Conservation (phyloP, 2,329 filamentous ascomycete genomes). For the Boeremia lycopersici region DNA sequence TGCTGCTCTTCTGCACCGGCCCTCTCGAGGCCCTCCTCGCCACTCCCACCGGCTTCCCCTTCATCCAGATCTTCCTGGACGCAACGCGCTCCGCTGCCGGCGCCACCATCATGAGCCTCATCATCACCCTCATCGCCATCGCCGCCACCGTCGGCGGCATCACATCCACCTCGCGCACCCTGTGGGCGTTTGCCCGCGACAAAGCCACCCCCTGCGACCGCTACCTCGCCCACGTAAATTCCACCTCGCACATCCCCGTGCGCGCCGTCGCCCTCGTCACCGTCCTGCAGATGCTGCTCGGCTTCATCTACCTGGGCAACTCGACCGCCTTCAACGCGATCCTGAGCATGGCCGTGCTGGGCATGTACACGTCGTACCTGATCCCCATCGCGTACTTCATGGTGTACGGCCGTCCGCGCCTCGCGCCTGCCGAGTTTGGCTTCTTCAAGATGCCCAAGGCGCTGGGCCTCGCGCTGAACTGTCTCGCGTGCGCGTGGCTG, state of each 20-base stretch:
- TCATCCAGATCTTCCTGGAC: conserved; percentile 56
- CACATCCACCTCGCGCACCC: conserved; percentile 46
- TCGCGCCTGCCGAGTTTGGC: conserved; percentile 17
- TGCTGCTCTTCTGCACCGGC: conserved; percentile 54
- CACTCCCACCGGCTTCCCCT: conserved; percentile 49
- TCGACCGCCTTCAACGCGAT: conserved; percentile 52
- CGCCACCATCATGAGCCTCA: conserved; percentile 51
- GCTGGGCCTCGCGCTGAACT: conserved; percentile 48
- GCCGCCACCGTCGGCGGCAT: conserved; percentile 33
- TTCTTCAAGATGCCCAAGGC: conserved; percentile 37
- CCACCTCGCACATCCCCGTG: conserved; percentile 43
- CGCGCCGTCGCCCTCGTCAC: conserved; percentile 36
- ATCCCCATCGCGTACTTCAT: conserved; percentile 50
- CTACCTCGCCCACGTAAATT: conserved; percentile 47
- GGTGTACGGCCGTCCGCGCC: conserved; percentile 42
- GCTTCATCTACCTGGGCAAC: conserved; percentile 52
- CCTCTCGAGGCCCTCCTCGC: conserved; percentile 48
- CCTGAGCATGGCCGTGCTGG: conserved; percentile 51
- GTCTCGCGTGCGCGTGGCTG: conserved; percentile 53
- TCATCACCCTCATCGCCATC: conserved; percentile 22
- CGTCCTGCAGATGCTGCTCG: conserved; percentile 35
- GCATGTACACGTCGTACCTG: conserved; percentile 54
- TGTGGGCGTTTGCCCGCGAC: conserved; percentile 51
- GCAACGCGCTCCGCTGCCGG: conserved; percentile 33
- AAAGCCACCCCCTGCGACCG: conserved; percentile 46